Base-by-base conservation (phyloP, 2,329 filamentous ascomycete species). In the Aspergillus quadrilineatus region DNA sequence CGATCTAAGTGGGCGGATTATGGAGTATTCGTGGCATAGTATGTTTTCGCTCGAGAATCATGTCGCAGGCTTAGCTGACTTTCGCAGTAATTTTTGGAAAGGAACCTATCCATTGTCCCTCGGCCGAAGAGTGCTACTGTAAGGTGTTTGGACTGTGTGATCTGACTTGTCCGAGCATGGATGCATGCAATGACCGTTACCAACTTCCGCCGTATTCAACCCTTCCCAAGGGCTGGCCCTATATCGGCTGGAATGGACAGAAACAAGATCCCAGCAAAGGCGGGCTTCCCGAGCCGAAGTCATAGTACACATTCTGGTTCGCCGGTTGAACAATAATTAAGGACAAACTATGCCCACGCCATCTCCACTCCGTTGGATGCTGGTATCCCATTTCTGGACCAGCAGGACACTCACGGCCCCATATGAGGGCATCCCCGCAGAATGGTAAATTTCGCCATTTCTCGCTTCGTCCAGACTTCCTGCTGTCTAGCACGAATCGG, bases 131-230 rank as follows among this genome's bases (percentile, higher is more conserved):
- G 7, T 89, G 86, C 67, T 89, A 89, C 68, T 89, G 87, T 72
- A 82, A 85, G 41, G 79, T 84, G 14, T 89, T 85, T 63, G 86
- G 86, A 0, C 63, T 86, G 28, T 89, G 87, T 69, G 62, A 79
- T 53, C 61, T 83, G 14, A 62, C 59, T 12, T 77, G 75, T 52
- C 63, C 62, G 2, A 66, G 74, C 15, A 73, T 77, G 22, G 76
- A 75, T 28, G 58, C 61, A 4, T 89, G 86, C 65, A 72, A 79
- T 4, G 79, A 79, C 2, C 80, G 84, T 55, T 89, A 88, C 66
- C 74, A 73, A 2, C 75, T 88, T 6, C 86, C 86, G 2, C 79
- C 77, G 0, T 86, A 72, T 60, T 79, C 84, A 1, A 79, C 74
- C 2, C 71, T 89, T 6, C 86, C 86, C 0, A 63, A 79, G 30